Percentiles rank a stretch among this genome's conserved stretches.
Evolutionary conservation across 2,329 filamentous ascomycete genomes (phyloP).

Genomic region (Didymella segeticola): DNA sequence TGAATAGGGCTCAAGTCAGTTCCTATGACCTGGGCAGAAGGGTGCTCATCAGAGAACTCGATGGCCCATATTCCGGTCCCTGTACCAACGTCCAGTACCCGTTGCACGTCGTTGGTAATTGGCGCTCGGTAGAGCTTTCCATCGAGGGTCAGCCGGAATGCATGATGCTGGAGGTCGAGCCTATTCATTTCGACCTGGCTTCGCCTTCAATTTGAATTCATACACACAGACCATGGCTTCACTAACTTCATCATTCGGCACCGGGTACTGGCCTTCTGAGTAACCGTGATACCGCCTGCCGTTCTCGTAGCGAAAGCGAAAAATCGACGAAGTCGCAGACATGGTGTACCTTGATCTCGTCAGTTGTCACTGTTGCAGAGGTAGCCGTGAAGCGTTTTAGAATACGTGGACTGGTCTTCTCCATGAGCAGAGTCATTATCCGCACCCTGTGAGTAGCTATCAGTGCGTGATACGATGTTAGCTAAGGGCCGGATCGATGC

Average conservation of each 20-base stretch:
- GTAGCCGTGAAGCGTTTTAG: neutral
- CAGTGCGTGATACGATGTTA: neutral
- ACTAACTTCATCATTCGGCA: slow-evolving; percentile 43
- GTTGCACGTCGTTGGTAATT: slow-evolving; percentile 34
- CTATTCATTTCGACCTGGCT: slow-evolving; percentile 37
- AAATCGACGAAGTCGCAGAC: slow-evolving; percentile 40
- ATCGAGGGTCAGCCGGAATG: slow-evolving; percentile 43
- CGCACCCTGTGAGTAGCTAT: slow-evolving; percentile 23
- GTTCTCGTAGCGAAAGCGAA: slow-evolving; percentile 40
- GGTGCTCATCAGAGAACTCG: slow-evolving; percentile 42
- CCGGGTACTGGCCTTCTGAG: slow-evolving; percentile 38
- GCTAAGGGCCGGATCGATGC: neutral
- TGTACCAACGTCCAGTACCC: slow-evolving; percentile 42
- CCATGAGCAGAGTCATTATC: slow-evolving; percentile 40
- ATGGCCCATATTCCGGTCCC: slow-evolving; percentile 46
- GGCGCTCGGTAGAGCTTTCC: slow-evolving; percentile 40
- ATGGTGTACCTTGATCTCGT: slow-evolving; percentile 32
- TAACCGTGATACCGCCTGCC: slow-evolving; percentile 43
- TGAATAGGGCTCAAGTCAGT: slow-evolving; percentile 47
- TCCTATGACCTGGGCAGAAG: slow-evolving; percentile 41
- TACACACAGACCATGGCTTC: neutral
- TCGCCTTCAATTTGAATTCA: slow-evolving; percentile 7
- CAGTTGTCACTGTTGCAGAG: neutral
- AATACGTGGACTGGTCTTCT: slow-evolving; percentile 30
- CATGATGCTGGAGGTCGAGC: slow-evolving; percentile 44